Conservation (phyloP, 371 early-diverging fungal species). For the Coemansia sp. region DNA sequence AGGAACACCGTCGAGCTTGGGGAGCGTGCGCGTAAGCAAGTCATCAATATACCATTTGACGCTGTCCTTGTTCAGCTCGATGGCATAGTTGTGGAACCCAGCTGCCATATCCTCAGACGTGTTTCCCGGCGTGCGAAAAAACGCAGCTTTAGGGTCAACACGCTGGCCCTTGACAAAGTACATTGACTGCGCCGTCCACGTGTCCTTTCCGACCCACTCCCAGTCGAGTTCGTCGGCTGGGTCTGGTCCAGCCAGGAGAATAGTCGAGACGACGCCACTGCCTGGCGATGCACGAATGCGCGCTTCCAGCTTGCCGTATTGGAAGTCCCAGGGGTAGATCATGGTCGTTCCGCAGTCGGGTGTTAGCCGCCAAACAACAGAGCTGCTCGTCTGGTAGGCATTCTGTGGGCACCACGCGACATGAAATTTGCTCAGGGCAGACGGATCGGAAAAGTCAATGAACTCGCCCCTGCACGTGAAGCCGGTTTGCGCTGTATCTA, state of each 20-base stretch:
- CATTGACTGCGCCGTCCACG: conserved; percentile 46
- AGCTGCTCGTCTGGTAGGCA: conserved; percentile 15
- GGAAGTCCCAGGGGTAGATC: conserved; percentile 28
- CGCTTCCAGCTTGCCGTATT: conserved; percentile 44
- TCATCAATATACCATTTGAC: conserved; percentile 43
- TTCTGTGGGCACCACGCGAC: conserved; percentile 48
- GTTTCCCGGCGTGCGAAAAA: conserved; percentile 20
- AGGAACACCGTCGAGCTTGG: conserved; percentile 15
- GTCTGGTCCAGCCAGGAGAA: conserved; percentile 41
- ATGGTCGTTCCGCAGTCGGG: conserved; percentile 48
- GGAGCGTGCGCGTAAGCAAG: conserved; percentile 37
- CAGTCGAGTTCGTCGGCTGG: conserved; percentile 50
- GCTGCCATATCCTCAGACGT: conserved; percentile 27
- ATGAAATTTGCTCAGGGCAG: conserved; percentile 28
- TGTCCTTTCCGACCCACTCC: conserved; percentile 51
- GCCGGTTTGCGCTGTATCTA: too few relatives aligned
- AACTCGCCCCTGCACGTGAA: too few relatives aligned
- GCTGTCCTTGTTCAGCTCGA: conserved; percentile 37
- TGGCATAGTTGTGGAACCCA: conserved; percentile 46
- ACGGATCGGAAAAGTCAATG: conserved; percentile 38
- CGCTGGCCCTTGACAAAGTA: conserved; percentile 52
- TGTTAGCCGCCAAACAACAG: conserved; percentile 35
- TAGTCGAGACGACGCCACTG: conserved; percentile 36
- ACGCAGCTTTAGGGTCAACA: conserved; percentile 24
- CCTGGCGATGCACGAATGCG: conserved; percentile 34